These are phyloP conservation scores for Pilasporangium apinafurcum DNA, from an alignment of 352 stramenopile species.

Conservation along the genomic window DNA sequence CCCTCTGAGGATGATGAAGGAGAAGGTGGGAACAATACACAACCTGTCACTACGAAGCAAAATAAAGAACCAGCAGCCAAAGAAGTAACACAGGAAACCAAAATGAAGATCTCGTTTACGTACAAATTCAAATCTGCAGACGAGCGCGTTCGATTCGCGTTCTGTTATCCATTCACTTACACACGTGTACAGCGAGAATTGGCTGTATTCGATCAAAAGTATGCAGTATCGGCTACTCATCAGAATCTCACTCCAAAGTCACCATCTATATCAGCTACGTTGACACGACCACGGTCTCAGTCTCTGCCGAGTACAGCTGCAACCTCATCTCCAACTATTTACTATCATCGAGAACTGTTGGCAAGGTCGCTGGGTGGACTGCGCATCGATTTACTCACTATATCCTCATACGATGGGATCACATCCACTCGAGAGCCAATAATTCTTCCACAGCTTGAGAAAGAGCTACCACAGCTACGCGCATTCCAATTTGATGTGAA, in stretches of 20 bases:
- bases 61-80: neutral
- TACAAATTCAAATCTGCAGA: constrained; percentile 22
- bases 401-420: constrained; percentile 24
- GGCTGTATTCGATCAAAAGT: constrained; percentile 21
- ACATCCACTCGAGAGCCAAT: neutral
- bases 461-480: too few species aligned
- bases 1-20: neutral
- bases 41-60: neutral
- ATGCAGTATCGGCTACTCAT: too few species aligned
- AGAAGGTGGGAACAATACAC: too few species aligned
- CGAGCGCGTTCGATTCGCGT: constrained; percentile 60
- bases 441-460: neutral
- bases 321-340: constrained; percentile 18
- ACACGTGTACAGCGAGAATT: constrained; percentile 45
- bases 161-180: constrained; percentile 75
- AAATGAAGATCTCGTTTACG: constrained; percentile 44
- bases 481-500: constrained; percentile 12
- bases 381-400: constrained; percentile 64
- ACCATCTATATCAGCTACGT: too few species aligned
- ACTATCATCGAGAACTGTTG: constrained; percentile 76
- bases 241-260: too few species aligned
- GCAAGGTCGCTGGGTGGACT: constrained; percentile 46
- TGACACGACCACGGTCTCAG: too few species aligned
- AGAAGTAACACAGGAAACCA: constrained; percentile 17
- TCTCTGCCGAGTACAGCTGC: neutral